These are phyloP conservation scores for Populus deltoides DNA, from an alignment of 345 rosid species.

Conservation along the genomic window DNA sequence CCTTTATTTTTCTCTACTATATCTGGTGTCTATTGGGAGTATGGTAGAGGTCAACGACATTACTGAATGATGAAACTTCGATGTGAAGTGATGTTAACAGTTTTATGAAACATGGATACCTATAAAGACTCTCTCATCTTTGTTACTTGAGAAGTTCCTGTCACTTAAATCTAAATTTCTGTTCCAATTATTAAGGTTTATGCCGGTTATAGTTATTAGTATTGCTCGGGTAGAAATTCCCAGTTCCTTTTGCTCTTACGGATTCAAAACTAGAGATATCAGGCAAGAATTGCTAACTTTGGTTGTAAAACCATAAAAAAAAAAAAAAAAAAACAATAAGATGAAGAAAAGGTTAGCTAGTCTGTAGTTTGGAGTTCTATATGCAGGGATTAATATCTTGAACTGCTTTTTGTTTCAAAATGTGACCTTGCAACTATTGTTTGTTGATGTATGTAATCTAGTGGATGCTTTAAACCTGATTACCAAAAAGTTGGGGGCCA, in stretches of 20 bases:
- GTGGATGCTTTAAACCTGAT: constrained; percentile 49
- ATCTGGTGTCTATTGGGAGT: not conserved
- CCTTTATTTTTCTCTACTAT: not conserved
- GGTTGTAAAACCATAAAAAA: not conserved
- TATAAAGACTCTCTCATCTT: not conserved
- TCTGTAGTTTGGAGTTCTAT: not conserved
- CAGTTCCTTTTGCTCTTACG: not conserved
- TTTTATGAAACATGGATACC: not conserved
- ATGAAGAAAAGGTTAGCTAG: not conserved
- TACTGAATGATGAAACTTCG: not conserved
- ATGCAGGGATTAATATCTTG: not conserved
- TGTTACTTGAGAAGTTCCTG: not conserved
- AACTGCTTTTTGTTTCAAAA: not conserved
- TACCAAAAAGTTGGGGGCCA: constrained; percentile 40
- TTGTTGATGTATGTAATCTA: constrained; percentile 4
- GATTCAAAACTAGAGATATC: not conserved
- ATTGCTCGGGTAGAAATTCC: not conserved
- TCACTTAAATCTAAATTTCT: not conserved
- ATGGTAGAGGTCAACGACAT: not conserved
- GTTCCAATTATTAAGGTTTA: not conserved
- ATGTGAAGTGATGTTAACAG: not conserved
- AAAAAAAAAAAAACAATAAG: not conserved
- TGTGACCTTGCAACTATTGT: not conserved
- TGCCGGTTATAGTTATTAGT: not conserved
- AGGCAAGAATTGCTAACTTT: not conserved